These are phyloP conservation scores for Ceratocystis colombiana DNA, from an alignment of 2,329 filamentous ascomycete genomes.

Conservation along the genomic window DNA sequence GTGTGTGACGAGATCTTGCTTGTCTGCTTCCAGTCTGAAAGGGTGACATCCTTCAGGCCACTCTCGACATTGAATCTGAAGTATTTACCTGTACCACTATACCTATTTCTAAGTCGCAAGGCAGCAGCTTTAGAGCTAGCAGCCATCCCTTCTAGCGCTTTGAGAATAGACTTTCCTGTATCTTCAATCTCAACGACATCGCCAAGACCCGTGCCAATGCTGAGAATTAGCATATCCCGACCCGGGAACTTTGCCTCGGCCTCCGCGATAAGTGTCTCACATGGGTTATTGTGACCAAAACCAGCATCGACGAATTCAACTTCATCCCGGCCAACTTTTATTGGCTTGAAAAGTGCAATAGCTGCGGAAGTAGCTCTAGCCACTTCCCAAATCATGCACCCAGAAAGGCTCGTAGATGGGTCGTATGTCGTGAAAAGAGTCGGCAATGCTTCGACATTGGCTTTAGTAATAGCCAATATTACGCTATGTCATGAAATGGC, in stretches of 20 bases:
- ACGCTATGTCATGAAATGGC: background rate
- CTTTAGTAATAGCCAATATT: background rate
- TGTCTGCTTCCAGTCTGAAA: constrained; percentile 29
- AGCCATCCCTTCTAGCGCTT: background rate
- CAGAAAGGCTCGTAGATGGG: constrained; percentile 25
- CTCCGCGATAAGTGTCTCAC: constrained; percentile 29
- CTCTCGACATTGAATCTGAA: constrained; percentile 30
- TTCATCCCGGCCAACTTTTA: constrained; percentile 29
- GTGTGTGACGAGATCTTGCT: constrained; percentile 28
- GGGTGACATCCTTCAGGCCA: constrained; percentile 29
- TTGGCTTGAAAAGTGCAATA: constrained; percentile 31
- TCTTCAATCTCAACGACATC: constrained; percentile 27
- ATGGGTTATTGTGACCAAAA: constrained; percentile 26
- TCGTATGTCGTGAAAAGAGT: constrained; percentile 31
- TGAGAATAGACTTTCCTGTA: constrained; percentile 2
- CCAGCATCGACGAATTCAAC: constrained; percentile 31
- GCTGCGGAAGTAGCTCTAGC: constrained; percentile 31
- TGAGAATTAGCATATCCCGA: constrained; percentile 27
- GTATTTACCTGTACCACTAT: constrained; percentile 27
- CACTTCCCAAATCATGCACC: constrained; percentile 31
- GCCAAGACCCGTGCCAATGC: constrained; percentile 30
- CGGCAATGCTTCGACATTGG: constrained; percentile 22
- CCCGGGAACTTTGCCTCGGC: constrained; percentile 29
- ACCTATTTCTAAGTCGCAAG: constrained; percentile 24
- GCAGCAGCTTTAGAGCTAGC: background rate